Percentiles rank a stretch among this genome's conserved stretches.
phyloP scores from a whole-genome alignment of 2,329 filamentous ascomycete genomes.

The Proliferodiscus dingleyae region DNA sequence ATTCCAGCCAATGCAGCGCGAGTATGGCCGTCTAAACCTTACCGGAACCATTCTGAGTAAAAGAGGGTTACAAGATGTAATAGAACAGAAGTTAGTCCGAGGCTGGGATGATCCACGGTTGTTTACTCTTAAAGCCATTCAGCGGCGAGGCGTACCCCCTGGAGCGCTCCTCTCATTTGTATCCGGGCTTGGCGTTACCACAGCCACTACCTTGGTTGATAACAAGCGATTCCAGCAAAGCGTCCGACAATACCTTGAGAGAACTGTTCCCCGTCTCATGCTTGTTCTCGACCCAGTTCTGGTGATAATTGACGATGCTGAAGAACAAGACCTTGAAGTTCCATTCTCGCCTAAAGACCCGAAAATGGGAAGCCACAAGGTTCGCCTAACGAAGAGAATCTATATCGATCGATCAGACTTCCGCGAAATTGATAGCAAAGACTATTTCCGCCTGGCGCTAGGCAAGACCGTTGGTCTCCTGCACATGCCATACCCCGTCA shows the following conservation, averaged over 20 bases:
- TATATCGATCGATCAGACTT: slow-evolving; percentile 80
- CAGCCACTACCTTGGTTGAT: slow-evolving; percentile 70
- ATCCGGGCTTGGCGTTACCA: slow-evolving; percentile 83
- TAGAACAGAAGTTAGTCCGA: slow-evolving; percentile 53
- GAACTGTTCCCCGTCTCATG: slow-evolving; percentile 80
- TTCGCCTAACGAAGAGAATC: slow-evolving; percentile 64
- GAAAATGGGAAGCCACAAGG: slow-evolving; percentile 44
- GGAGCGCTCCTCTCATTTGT: slow-evolving; percentile 82
- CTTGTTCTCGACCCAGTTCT: slow-evolving; percentile 80
- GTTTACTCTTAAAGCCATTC: slow-evolving; percentile 77
- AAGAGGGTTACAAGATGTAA: slow-evolving; percentile 44
- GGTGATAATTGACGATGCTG: slow-evolving; percentile 64
- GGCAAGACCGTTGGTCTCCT: slow-evolving; percentile 67
- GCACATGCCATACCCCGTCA: slow-evolving; percentile 62
- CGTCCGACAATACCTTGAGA: slow-evolving; percentile 77
- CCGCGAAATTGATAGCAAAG: slow-evolving; percentile 60
- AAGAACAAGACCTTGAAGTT: slow-evolving; percentile 60
- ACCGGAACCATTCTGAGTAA: slow-evolving; percentile 84
- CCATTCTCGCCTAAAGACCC: slow-evolving; percentile 70
- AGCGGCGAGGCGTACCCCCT: slow-evolving; percentile 76
- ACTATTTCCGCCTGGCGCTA: slow-evolving; percentile 71
- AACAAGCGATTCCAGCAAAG: slow-evolving; percentile 73
- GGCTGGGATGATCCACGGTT: slow-evolving; percentile 86
- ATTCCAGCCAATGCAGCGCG: slow-evolving; percentile 87
- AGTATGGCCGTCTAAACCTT: slow-evolving; percentile 71